phyloP scores from a whole-genome alignment of 805 yeast species.

The Lachancea dasiensis region DNA sequence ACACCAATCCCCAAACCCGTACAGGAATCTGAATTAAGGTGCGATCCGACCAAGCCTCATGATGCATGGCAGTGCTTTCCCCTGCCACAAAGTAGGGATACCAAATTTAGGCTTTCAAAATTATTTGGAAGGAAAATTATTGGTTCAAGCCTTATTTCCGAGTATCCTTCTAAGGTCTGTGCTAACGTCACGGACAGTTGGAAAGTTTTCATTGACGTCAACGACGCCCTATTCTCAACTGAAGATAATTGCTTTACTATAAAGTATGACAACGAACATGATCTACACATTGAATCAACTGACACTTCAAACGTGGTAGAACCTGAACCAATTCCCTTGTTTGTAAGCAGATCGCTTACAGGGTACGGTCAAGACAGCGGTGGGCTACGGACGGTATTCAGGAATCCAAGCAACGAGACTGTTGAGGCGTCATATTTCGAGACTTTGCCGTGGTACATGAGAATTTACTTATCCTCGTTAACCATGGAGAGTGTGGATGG shows the following conservation, averaged over 20 bases:
- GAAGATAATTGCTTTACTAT: slow-evolving; percentile 35
- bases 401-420: slow-evolving; percentile 52
- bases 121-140: slow-evolving; percentile 63
- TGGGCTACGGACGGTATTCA: slow-evolving; percentile 72
- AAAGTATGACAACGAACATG: slow-evolving; percentile 21
- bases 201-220: slow-evolving; percentile 36
- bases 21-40: slow-evolving; percentile 60
- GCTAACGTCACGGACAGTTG: slow-evolving; percentile 43
- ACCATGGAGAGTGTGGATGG: slow-evolving; percentile 28
- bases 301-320: slow-evolving; percentile 41
- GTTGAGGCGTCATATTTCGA: slow-evolving; percentile 63
- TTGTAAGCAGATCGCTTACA: slow-evolving; percentile 77
- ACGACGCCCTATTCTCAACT: slow-evolving; percentile 29
- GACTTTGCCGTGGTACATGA: slow-evolving; percentile 88
- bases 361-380: slow-evolving; percentile 92
- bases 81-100: slow-evolving; percentile 41
- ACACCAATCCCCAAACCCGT: slow-evolving; percentile 79
- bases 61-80: slow-evolving; percentile 79
- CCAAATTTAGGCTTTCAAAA: slow-evolving; percentile 50
- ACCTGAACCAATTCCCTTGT: slow-evolving; percentile 50
- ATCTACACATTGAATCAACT: slow-evolving; percentile 33
- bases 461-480: slow-evolving; percentile 71
- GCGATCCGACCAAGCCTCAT: slow-evolving; percentile 58
- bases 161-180: slow-evolving; percentile 34
- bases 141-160: slow-evolving; percentile 59